Percentiles rank a stretch among this genome's conserved stretches.
These are phyloP conservation scores for Ceriops decandra DNA, from an alignment of 345 rosid genomes.

Conservation along the genomic window DNA sequence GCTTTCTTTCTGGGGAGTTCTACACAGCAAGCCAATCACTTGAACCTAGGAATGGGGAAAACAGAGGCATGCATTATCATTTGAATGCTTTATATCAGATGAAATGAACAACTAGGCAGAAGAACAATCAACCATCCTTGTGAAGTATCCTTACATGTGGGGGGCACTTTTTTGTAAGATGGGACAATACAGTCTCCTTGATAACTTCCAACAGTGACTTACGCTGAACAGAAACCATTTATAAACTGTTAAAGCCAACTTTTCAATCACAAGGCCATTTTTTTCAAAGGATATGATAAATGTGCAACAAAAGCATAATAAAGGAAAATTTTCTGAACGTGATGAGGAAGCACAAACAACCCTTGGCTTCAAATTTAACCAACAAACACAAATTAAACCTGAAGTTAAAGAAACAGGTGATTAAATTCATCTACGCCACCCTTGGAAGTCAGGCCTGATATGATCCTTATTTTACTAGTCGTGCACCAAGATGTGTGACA, in stretches of 20 bases:
- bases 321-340: background rate
- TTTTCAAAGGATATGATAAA: background rate
- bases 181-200: conserved; percentile 87
- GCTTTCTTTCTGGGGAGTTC: conserved; percentile 84
- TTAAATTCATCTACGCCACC: background rate
- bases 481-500: background rate
- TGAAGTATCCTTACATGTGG: conserved; percentile 60
- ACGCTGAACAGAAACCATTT: conserved; percentile 46
- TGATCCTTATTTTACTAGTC: background rate
- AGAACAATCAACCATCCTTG: conserved; percentile 1
- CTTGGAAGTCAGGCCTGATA: background rate
- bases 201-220: conserved; percentile 71
- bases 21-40: conserved; percentile 89
- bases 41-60: conserved; percentile 51
- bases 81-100: background rate
- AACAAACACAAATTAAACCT: background rate
- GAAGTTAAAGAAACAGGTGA: background rate
- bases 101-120: conserved; percentile 4
- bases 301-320: background rate
- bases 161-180: conserved; percentile 79
- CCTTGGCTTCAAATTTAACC: background rate
- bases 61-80: background rate
- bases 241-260: conserved; percentile 20
- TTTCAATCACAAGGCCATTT: background rate
- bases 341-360: background rate